phyloP scores from a whole-genome alignment of 2,329 filamentous ascomycete species.

The Verticillium longisporum region DNA sequence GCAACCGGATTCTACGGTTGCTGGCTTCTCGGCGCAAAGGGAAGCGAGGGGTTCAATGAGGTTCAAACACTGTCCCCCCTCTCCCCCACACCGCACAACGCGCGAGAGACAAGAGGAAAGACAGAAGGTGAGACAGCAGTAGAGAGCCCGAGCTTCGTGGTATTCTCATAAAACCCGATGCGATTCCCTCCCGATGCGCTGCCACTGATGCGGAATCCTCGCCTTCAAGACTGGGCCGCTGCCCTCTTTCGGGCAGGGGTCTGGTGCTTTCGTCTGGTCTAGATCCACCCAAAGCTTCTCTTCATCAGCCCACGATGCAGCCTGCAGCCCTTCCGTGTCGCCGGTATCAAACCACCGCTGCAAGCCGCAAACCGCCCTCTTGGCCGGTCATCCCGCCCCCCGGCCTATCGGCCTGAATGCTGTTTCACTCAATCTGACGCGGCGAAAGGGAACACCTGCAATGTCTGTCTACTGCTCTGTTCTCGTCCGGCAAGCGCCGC shows the following conservation, averaged over 20 bases:
- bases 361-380: constrained; percentile 7
- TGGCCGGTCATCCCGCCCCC: constrained; percentile 6
- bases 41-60: neutral
- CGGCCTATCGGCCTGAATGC: constrained; percentile 8
- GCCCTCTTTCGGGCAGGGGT: neutral
- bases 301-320: neutral
- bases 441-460: constrained; percentile 5
- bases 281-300: neutral
- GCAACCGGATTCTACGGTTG: neutral
- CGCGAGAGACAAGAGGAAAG: too few relatives aligned
- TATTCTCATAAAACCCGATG: neutral
- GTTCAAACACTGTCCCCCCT: neutral
- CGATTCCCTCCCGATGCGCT: neutral
- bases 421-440: constrained; percentile 5
- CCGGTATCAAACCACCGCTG: neutral
- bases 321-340: neutral
- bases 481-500: neutral
- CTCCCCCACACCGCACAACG: neutral
- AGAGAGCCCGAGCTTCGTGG: neutral
- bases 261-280: neutral
- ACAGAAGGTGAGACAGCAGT: neutral
- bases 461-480: neutral
- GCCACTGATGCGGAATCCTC: neutral
- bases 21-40: neutral
- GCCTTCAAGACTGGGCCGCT: neutral